Base-by-base conservation (phyloP, 257 asterid species). In the Solanum ahanhuiri region DNA sequence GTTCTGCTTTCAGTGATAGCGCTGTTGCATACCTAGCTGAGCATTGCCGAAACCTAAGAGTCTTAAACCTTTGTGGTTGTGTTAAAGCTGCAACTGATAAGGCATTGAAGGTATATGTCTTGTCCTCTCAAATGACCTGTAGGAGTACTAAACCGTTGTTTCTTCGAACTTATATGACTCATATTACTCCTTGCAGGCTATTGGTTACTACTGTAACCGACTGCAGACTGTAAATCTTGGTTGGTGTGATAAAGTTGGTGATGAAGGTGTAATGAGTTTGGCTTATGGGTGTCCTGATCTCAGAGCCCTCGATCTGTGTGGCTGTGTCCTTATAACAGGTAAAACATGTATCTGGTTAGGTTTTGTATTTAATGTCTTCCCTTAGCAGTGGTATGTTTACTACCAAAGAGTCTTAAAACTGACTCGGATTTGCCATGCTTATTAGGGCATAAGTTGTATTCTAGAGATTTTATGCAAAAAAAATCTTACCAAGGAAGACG, bases 201-300 rank as follows among this genome's bases (percentile, higher is more conserved):
- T 97, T 25, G 99, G 97, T 70, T 92, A 90, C 85, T 94, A 94
- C 88, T 97, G 99, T 89, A 89, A 89, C 87, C 94, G 95, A 73
- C 63, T 97, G 97, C 98, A 93, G 91, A 86, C 90, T 5, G 81
- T 97, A 88, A 97, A 91, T 88, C 92, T 97, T 9, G 99, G 99
- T 82, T 97, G 99, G 99, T 97, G 99, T 7, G 99, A 97, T 33
- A 91, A 91, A n/a, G 91, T 97, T 57, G 88, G 98, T 18, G 99
- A 97, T 88, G 95, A 91, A 84, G 99, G 99, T 34, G 98, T 97
- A 18, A 97, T 91, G 92, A 95, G 99, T 87, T 92, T 97, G 73
- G 99, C 99, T 33, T 93, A 94, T 86, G 98, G 99, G 14, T 97
- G 99, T 90, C 98, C 98, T 66, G 94, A 95, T 89, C 93, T 97